These are phyloP conservation scores for Raphanus sativus DNA, from an alignment of 345 rosid genomes.

Conservation along the genomic window DNA sequence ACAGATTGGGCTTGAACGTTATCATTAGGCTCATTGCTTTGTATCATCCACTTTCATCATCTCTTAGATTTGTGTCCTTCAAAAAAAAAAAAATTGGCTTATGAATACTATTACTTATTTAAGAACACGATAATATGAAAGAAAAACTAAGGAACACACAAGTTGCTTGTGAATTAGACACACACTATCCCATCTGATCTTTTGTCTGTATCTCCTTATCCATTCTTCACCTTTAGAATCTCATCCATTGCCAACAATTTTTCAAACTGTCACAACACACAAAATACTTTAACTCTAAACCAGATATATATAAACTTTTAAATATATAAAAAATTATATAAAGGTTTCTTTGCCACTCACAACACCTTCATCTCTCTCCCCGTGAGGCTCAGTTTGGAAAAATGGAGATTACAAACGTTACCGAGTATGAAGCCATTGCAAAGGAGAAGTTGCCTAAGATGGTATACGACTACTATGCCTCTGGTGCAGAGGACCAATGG, in stretches of 20 bases:
- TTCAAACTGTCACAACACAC: not conserved
- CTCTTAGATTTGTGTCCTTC: not conserved
- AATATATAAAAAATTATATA: not conserved
- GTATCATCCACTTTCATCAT: not conserved
- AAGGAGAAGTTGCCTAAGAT: constrained; percentile 69
- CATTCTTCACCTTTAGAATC: constrained; percentile 53
- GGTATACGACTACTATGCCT: constrained; percentile 72
- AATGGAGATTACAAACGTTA: constrained; percentile 70
- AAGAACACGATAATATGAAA: constrained; percentile 36
- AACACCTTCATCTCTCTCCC: not conserved
- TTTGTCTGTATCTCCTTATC: constrained; percentile 38
- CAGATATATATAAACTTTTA: not conserved
- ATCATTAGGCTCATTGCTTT: not conserved
- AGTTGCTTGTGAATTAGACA: constrained; percentile 41
- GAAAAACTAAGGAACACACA: constrained; percentile 43
- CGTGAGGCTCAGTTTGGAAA: constrained; percentile 10
- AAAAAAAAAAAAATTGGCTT: not conserved
- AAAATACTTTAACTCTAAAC: not conserved
- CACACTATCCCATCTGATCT: constrained; percentile 30
- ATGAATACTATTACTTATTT: not conserved
- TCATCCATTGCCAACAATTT: constrained; percentile 40
- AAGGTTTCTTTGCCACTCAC: not conserved
- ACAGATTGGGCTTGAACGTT: not conserved
- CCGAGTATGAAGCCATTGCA: constrained; percentile 65
- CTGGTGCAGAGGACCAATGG: constrained; percentile 83